phyloP scores from a whole-genome alignment of 495 filamentous ascomycete genomes.

The Hyaloscypha hepaticicola region DNA sequence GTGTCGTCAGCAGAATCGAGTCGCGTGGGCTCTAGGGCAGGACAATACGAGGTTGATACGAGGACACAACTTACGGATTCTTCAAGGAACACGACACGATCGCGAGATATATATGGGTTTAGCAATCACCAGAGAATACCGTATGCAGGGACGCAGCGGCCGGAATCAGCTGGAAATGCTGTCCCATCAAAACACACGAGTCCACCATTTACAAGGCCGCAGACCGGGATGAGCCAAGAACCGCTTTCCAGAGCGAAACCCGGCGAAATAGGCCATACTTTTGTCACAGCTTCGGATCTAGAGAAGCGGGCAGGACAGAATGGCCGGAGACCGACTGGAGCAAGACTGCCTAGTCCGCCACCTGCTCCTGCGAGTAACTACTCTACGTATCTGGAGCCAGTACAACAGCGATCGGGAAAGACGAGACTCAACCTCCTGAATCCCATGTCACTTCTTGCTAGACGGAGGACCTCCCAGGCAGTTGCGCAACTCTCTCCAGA shows the following conservation, averaged over 20 bases:
- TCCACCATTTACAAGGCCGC: constrained; percentile 33
- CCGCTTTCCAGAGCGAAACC: constrained; percentile 27
- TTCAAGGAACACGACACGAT: constrained; percentile 1
- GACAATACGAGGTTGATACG: constrained; percentile 15
- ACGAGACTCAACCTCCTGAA: constrained; percentile 67
- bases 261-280: constrained; percentile 22
- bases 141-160: constrained; percentile 16
- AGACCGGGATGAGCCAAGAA: constrained; percentile 33
- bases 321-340: constrained; percentile 32
- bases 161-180: constrained; percentile 28
- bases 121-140: constrained; percentile 25
- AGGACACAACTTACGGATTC: constrained; percentile 26
- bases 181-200: constrained; percentile 29
- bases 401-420: constrained; percentile 40
- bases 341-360: constrained; percentile 40
- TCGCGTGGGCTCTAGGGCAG: constrained; percentile 13
- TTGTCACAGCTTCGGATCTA: constrained; percentile 28
- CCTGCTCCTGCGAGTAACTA: constrained; percentile 17
- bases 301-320: constrained; percentile 20
- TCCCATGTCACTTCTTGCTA: constrained; percentile 63
- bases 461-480: constrained; percentile 55
- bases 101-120: constrained; percentile 18
- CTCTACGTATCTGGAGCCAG: constrained; percentile 25
- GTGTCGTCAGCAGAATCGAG: constrained; percentile 40
- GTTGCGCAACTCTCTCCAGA: constrained; percentile 43